Evolutionary conservation across 2,329 filamentous ascomycete species (phyloP), one percentile per base, ranked within the genome.

Genomic region (Aspergillus quadricinctus): DNA sequence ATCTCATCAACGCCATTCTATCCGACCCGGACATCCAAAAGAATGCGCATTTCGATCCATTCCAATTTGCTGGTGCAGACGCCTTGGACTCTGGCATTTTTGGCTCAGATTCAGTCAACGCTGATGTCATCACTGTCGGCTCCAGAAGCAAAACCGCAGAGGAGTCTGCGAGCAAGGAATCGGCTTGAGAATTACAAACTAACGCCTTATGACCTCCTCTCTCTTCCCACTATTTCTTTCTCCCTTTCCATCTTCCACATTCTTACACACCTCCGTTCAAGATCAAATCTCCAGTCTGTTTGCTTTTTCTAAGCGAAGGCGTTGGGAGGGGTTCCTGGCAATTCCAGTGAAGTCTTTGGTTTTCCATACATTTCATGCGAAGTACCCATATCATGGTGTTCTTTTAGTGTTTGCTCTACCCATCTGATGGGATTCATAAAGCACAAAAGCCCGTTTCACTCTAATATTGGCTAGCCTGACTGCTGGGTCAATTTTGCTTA

Each of bases 41-140:
- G 35, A 54, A 64, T 31, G 58, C 64, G n/a, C 54, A 66, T 6
- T 67, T 73, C 53, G 64, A 68, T 37, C 64, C 69, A 21, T 71
- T 75, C 54, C 60, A 67, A 21, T 70, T 72, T 50, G 62, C 55
- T 4, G 64, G 67, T 35, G 56, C 66, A 23, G 63, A 61, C 27
- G 56, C 70, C 29, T 69, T 74, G 46, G 72, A 75, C 55, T 71
- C 70, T 6, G 66, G 69, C 11, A 68, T 74, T 48, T 75, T 75
- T 60, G 69, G 71, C 41, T 71, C 69, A 21, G 69, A 74, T 41
- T 61, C 71, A 25, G 60, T 71, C 19, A 63, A 68, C 43, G 58
- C 60, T 23, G 66, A 72, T 14, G 48, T 65, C 17, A 52, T 63
- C 21, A 56, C 54, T 46, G 49, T 66, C 31, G 62, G 64, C 40